Percentiles rank a stretch among this genome's conserved stretches.
Conservation (phyloP, 176 grass and related monocot species). For the Eleusine indica region DNA sequence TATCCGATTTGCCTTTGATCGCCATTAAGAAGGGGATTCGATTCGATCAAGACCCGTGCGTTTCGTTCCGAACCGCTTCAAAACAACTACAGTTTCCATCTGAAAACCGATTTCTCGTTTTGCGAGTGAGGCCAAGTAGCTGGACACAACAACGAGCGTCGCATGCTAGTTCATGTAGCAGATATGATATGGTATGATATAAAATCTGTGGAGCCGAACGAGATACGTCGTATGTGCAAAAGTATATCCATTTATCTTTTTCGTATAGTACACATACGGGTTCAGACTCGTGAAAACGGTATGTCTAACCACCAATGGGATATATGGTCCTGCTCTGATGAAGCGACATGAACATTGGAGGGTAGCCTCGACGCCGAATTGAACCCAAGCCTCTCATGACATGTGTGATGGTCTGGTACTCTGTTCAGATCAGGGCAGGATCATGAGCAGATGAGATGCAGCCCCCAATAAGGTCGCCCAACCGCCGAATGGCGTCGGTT, state of each 20-base stretch:
- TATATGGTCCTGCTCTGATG: constrained; percentile 26
- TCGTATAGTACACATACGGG: background rate
- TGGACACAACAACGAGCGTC: background rate
- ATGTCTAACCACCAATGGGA: constrained; percentile 37
- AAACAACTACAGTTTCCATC: background rate
- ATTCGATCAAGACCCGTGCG: background rate
- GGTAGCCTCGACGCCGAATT: background rate
- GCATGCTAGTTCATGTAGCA: background rate
- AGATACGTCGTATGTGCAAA: background rate
- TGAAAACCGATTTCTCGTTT: background rate
- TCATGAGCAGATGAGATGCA: background rate
- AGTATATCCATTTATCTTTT: background rate
- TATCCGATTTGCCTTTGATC: background rate
- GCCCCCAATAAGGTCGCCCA: constrained; percentile 9
- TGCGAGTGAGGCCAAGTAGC: background rate
- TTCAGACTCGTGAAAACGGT: constrained; percentile 1
- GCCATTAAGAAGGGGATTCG: background rate
- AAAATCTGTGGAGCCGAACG: background rate
- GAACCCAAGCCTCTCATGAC: background rate
- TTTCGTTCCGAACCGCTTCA: background rate
- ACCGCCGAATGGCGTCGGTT: constrained; percentile 41
- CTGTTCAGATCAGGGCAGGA: background rate
- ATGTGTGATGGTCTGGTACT: constrained; percentile 6
- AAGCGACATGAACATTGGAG: constrained; percentile 20
- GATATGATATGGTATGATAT: background rate